These are phyloP conservation scores for Cercophora newfieldiana DNA, from an alignment of 495 filamentous ascomycete species.

Conservation along the genomic window DNA sequence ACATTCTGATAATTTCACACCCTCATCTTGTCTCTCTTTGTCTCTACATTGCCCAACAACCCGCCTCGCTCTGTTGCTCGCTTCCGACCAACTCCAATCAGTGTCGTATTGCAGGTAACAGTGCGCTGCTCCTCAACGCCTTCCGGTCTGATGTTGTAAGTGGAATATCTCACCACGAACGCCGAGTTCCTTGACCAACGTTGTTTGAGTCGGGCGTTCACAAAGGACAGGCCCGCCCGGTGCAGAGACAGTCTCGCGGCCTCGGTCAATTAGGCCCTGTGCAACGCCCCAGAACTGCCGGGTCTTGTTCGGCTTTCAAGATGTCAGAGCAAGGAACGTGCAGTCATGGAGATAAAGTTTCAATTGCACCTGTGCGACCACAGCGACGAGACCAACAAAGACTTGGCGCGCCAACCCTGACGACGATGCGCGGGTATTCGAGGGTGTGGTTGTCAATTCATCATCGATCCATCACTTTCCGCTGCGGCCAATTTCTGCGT, in stretches of 20 bases:
- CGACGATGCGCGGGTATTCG: background rate
- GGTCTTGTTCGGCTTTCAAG: background rate
- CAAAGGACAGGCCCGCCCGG: background rate
- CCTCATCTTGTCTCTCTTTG: background rate
- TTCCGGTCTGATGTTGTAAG: background rate
- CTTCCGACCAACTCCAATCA: background rate
- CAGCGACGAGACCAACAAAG: background rate
- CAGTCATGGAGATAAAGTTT: background rate
- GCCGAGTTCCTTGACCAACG: background rate
- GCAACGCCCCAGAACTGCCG: background rate
- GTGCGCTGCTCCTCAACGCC: background rate
- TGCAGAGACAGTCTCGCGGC: background rate
- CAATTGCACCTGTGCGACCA: background rate
- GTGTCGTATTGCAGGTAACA: background rate
- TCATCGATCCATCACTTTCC: background rate
- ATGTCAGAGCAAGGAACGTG: background rate
- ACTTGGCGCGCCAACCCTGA: conserved; percentile 1
- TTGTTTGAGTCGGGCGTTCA: background rate
- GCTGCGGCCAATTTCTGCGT: background rate
- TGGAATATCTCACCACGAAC: background rate
- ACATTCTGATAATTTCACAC: background rate
- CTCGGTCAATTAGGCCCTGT: background rate
- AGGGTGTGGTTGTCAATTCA: background rate
- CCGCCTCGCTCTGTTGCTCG: background rate
- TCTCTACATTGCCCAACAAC: background rate